These are phyloP conservation scores for Deinandra increscens DNA, from an alignment of 129 eudicot species.

Conservation along the genomic window DNA sequence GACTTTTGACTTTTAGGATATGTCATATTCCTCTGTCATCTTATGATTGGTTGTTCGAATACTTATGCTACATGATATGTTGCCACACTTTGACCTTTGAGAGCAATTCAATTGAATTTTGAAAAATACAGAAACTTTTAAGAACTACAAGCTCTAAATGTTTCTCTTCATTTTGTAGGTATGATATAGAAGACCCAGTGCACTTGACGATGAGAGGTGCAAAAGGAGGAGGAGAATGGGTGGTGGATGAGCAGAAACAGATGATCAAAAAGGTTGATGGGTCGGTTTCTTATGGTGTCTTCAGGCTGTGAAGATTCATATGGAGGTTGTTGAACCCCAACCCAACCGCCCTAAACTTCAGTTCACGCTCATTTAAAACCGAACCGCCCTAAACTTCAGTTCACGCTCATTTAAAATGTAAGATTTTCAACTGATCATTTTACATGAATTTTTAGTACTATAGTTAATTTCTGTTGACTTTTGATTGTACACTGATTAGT, in stretches of 20 bases:
- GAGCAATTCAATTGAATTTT: background rate
- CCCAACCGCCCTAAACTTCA: slow-evolving; percentile 92
- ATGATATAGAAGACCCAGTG: too few species aligned
- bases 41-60: background rate
- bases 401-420: slow-evolving; percentile 50
- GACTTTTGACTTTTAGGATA: slow-evolving; percentile 27
- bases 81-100: slow-evolving; percentile 13
- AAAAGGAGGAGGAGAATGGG: too few species aligned
- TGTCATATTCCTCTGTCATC: slow-evolving; percentile 2
- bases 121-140: background rate
- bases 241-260: too few species aligned
- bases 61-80: background rate
- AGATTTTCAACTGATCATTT: too few species aligned
- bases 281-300: slow-evolving; percentile 62
- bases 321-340: slow-evolving; percentile 95
- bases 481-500: too few species aligned
- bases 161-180: slow-evolving; percentile 35
- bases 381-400: too few species aligned
- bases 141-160: background rate
- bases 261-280: too few species aligned
- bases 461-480: too few species aligned
- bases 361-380: slow-evolving; percentile 61
- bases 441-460: background rate
- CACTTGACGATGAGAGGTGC: too few species aligned
- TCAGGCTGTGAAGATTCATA: slow-evolving; percentile 69